Conservation (phyloP, 352 stramenopile genomes). For the Pythium rishiriense region DNA sequence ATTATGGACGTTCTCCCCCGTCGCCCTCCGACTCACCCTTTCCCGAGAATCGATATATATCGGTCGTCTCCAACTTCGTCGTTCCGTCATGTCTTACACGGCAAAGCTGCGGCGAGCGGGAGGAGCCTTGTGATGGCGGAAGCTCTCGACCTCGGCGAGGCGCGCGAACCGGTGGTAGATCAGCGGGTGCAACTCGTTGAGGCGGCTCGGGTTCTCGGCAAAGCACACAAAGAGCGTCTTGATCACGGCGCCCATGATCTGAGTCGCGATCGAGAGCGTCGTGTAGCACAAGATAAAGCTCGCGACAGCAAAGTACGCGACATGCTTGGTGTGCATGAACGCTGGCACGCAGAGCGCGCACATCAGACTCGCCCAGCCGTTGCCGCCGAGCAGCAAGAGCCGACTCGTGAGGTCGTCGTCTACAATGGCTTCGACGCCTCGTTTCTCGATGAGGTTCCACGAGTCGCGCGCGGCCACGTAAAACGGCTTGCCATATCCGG, state of each 20-base stretch:
- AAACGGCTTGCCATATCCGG: conserved; percentile 79
- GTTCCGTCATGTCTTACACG: conserved; percentile 4
- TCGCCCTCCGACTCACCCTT: too few relatives aligned
- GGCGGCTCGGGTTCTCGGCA: conserved; percentile 69
- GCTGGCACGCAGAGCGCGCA: conserved; percentile 62
- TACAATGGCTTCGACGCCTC: conserved; percentile 83
- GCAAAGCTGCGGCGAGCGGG: conserved; percentile 2
- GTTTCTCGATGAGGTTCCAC: conserved; percentile 76
- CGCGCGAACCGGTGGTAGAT: conserved; percentile 88
- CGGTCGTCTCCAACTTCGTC: neutral
- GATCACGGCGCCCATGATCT: conserved; percentile 72
- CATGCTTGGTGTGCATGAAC: conserved; percentile 51
- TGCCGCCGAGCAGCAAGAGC: conserved; percentile 66
- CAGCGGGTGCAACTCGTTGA: conserved; percentile 81
- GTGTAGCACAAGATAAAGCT: conserved; percentile 83
- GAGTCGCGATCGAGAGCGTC: conserved; percentile 72
- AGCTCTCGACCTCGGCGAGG: conserved; percentile 83
- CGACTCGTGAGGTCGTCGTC: conserved; percentile 84
- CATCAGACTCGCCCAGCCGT: conserved; percentile 83
- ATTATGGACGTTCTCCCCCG: neutral
- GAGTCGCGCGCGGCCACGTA: conserved; percentile 75
- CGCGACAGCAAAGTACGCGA: conserved; percentile 72
- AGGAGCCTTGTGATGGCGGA: conserved; percentile 69
- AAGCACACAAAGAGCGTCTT: conserved; percentile 90
- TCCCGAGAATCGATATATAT: too few relatives aligned